Evolutionary conservation across 148 eudicot genomes (phyloP), one percentile per base, ranked within the genome.

Genomic region (Silene conica): DNA sequence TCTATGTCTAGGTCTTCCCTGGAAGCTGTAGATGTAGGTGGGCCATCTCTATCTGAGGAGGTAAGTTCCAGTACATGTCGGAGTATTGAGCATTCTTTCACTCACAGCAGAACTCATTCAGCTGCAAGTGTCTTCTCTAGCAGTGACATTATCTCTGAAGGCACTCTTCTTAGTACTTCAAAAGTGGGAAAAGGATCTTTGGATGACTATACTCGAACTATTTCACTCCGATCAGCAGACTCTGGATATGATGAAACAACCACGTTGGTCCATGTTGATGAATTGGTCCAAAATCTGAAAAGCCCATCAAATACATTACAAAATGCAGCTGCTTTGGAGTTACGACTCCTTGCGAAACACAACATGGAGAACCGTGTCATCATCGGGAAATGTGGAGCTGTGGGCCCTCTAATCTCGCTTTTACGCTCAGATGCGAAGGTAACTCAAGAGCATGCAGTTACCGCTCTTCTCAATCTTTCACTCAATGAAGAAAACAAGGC

Each of bases 361-460:
- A 90, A 89, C 63, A 80, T 59, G 69, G 92, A 92, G 75, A 95
- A 95, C 69, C 97, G 99, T 3, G 70, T 72, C 34, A 85, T 89
- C 54, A 84, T 90, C 13, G 92, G 92, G 22, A 71, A 82, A 19
- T 81, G 84, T 73, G 92, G 96, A 64, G 99, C 94, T n/a, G 82
- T 95, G 63, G 78, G 67, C 13, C 93, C 92, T 12, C 75, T 95
- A 68, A 73, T 95, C 46, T 86, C 89, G 0, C 79, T 95, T 19
- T 72, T 95, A 71, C 78, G 86, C 72, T 88, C 94, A 2, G 87
- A 85, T 69, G 78, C 60, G 41, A 80, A 84, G 79, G 70, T 61
- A 48, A 86, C 88, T 57, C 99, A 95, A 81, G 99, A 95, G 72
- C 94, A 95, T 67, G 93, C 99, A 13, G 96, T 95, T 21, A 95